phyloP scores from a whole-genome alignment of 768 basidiomycete species.

The Tulasnella sp. region DNA sequence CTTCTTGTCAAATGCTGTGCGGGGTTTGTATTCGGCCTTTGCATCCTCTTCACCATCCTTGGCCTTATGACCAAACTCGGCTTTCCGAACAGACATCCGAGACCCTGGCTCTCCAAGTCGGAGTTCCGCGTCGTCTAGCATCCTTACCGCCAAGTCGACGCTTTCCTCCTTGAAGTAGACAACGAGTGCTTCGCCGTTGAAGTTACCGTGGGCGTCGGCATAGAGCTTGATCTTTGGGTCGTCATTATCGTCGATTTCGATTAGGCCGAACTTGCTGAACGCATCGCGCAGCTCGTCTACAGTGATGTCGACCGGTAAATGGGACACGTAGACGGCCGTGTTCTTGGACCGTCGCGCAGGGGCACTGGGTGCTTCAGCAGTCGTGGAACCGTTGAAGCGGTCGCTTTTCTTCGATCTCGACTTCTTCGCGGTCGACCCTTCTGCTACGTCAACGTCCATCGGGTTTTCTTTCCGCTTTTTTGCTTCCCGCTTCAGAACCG shows the following conservation, averaged over 20 bases:
- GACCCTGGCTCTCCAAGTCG: slow-evolving; percentile 72
- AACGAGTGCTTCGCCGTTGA: slow-evolving; percentile 91
- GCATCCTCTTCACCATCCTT: slow-evolving; percentile 36
- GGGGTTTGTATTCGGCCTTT: slow-evolving; percentile 43
- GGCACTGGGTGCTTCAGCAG: slow-evolving; percentile 30
- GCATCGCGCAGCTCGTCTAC: slow-evolving; percentile 69
- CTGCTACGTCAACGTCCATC: slow-evolving; percentile 66
- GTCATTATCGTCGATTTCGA: slow-evolving; percentile 89
- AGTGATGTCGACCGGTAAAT: slow-evolving; percentile 72
- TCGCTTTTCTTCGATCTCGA: slow-evolving; percentile 55
- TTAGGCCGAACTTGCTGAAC: slow-evolving; percentile 88
- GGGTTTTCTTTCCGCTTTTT: slow-evolving; percentile 68
- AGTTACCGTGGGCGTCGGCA: slow-evolving; percentile 63
- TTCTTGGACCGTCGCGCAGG: slow-evolving; percentile 66
- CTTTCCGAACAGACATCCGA: slow-evolving; percentile 68
- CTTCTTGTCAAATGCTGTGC: slow-evolving; percentile 72
- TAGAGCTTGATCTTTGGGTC: slow-evolving; percentile 96
- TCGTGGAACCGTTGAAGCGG: slow-evolving; percentile 33
- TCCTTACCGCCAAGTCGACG: slow-evolving; percentile 74
- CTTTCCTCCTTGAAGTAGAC: slow-evolving; percentile 98
- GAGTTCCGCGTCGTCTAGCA: slow-evolving; percentile 90
- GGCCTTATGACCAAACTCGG: slow-evolving; percentile 72
- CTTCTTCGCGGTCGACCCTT: slow-evolving; percentile 59
- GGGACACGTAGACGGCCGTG: slow-evolving; percentile 86
- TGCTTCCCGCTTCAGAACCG: slow-evolving; percentile 51